Conservation (phyloP, 257 asterid genomes). For the Solanum dulcamara region DNA sequence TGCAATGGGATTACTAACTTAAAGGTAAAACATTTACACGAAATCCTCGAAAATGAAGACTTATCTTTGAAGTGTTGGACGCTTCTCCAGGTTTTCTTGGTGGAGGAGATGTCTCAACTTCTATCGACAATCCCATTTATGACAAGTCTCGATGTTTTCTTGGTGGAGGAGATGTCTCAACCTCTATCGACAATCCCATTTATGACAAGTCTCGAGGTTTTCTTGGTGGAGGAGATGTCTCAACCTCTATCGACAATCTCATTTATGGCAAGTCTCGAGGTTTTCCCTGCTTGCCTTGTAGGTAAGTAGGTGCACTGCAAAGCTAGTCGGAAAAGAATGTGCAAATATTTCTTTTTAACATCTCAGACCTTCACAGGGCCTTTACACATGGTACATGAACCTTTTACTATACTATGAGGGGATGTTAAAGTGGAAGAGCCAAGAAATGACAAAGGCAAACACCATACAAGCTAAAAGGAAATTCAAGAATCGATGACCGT, state of each 20-base stretch:
- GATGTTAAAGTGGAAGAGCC: constrained; percentile 86
- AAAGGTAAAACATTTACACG: not conserved
- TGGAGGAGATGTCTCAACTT: not conserved
- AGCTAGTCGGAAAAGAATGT: not conserved
- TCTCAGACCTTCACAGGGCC: not conserved
- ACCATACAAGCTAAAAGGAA: constrained; percentile 82
- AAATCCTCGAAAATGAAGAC: not conserved
- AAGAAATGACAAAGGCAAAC: constrained; percentile 78
- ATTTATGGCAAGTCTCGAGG: not conserved
- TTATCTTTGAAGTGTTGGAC: not conserved
- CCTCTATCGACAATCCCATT: not conserved
- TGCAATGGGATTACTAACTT: not conserved
- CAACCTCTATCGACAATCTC: not conserved
- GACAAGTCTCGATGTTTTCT: not conserved
- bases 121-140: not conserved
- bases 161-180: not conserved
- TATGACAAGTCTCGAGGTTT: not conserved
- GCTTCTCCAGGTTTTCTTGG: not conserved
- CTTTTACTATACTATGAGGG: constrained; percentile 28
- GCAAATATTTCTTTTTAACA: not conserved
- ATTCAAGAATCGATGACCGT: constrained; percentile 63
- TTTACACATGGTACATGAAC: not conserved
- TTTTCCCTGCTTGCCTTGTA: not conserved
- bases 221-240: not conserved
- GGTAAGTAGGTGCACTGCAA: not conserved